Evolutionary conservation across 139 green algal species (phyloP).

Genomic region (Chlamydomonas sp.): DNA sequence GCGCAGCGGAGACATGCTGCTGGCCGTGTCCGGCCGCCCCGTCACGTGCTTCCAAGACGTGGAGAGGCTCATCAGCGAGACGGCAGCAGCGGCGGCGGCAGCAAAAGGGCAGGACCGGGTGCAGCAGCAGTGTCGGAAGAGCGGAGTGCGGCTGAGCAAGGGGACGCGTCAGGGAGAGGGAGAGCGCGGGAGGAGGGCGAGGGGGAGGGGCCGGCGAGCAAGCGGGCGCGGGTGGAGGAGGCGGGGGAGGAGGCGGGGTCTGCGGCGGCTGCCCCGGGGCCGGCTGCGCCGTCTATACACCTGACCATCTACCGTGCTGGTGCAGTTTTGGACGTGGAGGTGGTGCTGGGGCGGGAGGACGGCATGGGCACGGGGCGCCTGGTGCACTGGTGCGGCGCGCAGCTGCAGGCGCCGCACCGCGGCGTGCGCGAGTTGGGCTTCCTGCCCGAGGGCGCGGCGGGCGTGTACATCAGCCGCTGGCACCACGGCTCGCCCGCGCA

Average conservation of each 20-base stretch:
- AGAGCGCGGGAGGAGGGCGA: not conserved
- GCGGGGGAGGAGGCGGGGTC: not conserved
- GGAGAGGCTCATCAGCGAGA: conserved; percentile 55
- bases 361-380: conserved; percentile 84
- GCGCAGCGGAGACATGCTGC: conserved; percentile 82
- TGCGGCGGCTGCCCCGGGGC: not conserved
- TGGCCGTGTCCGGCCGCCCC: conserved; percentile 72
- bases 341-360: conserved; percentile 71
- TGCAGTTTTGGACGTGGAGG: conserved; percentile 62
- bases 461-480: conserved; percentile 78
- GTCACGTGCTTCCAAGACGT: conserved; percentile 80
- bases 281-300: not conserved
- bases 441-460: conserved; percentile 59
- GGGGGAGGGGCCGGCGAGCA: not conserved
- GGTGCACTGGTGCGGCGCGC: conserved; percentile 87
- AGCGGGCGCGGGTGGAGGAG: not conserved
- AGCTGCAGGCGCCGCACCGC: conserved; percentile 75
- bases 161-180: too few species aligned
- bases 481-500: conserved; percentile 88
- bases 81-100: conserved; percentile 28
- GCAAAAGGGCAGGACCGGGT: not conserved
- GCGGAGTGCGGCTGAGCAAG: too few species aligned
- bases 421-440: conserved; percentile 85
- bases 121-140: not conserved
- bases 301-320: conserved; percentile 60